Percentiles rank a stretch among this genome's conserved stretches.
Conservation (phyloP, 1,284 basidiomycete genomes). For the Agroathelia rolfsii region DNA sequence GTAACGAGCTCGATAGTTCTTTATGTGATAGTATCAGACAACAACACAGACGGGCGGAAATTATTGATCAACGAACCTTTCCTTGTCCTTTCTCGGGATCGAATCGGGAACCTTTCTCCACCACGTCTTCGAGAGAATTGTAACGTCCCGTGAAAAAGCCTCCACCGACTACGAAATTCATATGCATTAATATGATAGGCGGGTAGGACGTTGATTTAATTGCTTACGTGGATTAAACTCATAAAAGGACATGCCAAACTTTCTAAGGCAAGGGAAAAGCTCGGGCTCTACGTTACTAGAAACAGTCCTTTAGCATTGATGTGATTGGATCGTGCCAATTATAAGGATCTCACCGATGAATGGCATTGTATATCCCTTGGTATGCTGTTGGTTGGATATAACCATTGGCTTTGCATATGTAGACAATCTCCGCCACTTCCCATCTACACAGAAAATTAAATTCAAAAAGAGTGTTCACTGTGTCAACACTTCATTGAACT, state of each 20-base stretch:
- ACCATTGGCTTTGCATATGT: conserved; percentile 41
- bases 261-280: conserved; percentile 53
- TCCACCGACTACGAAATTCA: conserved; percentile 20
- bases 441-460: conserved; percentile 19
- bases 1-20: too few relatives aligned
- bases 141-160: conserved; percentile 30
- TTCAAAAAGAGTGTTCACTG: too few relatives aligned
- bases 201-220: neutral
- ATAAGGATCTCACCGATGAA: too few relatives aligned
- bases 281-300: conserved; percentile 40
- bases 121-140: conserved; percentile 17
- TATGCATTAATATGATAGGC: neutral
- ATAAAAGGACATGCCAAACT: conserved; percentile 53
- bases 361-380: conserved; percentile 54
- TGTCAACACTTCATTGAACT: conserved; percentile 10
- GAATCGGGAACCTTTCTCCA: conserved; percentile 29
- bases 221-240: conserved; percentile 37
- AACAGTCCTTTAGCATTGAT: neutral
- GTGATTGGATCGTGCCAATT: too few relatives aligned
- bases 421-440: conserved; percentile 60
- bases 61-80: conserved; percentile 16
- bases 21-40: too few relatives aligned
- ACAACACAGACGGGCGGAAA: too few relatives aligned
- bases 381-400: conserved; percentile 60
- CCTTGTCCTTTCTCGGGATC: conserved; percentile 24